Conservation (phyloP, 2,329 filamentous ascomycete genomes). For the Bipolaris gigantea region DNA sequence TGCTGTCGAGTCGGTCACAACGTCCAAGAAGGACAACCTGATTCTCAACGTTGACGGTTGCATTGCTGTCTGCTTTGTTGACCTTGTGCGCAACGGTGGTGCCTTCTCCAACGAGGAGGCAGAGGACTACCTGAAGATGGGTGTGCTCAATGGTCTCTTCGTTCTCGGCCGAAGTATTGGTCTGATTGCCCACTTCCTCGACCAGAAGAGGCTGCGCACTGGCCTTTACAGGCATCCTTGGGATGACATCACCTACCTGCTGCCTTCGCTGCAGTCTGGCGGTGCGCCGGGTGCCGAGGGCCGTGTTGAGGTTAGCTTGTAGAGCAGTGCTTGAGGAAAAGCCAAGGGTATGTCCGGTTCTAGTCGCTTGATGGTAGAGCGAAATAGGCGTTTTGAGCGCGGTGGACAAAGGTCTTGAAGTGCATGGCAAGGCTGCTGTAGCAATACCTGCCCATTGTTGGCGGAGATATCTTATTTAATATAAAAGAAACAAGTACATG, state of each 20-base stretch:
- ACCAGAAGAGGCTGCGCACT: constrained; percentile 98
- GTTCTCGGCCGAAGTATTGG: constrained; percentile 95
- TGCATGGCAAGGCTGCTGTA: constrained; percentile 31
- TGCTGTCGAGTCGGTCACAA: constrained; percentile 96
- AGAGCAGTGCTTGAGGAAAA: constrained; percentile 32
- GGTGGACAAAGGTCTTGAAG: constrained; percentile 33
- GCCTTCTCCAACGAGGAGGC: constrained; percentile 95
- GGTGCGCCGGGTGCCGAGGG: constrained; percentile 46
- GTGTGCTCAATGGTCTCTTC: constrained; percentile 99
- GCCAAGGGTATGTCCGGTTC: constrained; percentile 32
- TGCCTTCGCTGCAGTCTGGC: constrained; percentile 42
- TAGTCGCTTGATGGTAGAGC: constrained; percentile 29
- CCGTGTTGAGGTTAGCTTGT: constrained; percentile 48
- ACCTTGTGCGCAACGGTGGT: constrained; percentile 95
- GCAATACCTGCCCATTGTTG: constrained; percentile 37
- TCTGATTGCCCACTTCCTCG: constrained; percentile 99
- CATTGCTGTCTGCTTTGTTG: constrained; percentile 98
- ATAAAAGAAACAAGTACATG: constrained; percentile 26
- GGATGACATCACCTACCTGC: constrained; percentile 57
- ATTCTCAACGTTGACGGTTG: constrained; percentile 99
- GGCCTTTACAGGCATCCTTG: constrained; percentile 97
- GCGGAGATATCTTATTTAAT: constrained; percentile 39
- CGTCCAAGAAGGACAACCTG: constrained; percentile 99
- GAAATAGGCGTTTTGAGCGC: constrained; percentile 36
- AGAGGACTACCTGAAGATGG: constrained; percentile 98